Evolutionary conservation across 345 rosid species (phyloP).

Genomic region (thale cress (Arabidopsis thaliana)): DNA sequence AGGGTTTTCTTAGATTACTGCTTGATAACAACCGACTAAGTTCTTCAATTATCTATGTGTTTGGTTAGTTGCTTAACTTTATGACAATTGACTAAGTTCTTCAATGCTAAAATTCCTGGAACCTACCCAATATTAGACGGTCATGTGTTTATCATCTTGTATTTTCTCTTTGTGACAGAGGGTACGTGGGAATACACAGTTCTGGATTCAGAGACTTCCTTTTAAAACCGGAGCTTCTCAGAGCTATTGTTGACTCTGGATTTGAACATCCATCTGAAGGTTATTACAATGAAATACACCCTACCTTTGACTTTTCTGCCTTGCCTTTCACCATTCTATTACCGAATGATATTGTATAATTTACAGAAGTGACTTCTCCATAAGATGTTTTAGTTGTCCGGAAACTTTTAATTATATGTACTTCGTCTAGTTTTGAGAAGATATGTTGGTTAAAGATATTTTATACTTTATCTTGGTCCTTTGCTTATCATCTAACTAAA

Average conservation of each 20-base stretch:
- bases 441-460: neutral
- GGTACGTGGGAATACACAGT: slow-evolving; percentile 98
- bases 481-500: neutral
- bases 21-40: neutral
- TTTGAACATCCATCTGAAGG: slow-evolving; percentile 99
- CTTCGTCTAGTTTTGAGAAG: neutral
- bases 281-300: too few species aligned
- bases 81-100: too few species aligned
- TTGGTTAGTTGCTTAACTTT: neutral
- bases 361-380: neutral
- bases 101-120: neutral
- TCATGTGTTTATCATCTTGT: neutral
- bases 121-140: neutral
- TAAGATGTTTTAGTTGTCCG: neutral
- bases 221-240: slow-evolving; percentile 96
- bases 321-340: too few species aligned
- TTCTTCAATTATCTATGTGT: too few species aligned
- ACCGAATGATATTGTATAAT: neutral
- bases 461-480: neutral
- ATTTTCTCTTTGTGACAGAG: slow-evolving; percentile 49
- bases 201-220: slow-evolving; percentile 99
- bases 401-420: neutral
- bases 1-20: neutral
- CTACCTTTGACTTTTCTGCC: too few species aligned
- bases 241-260: slow-evolving; percentile 96